Conservation (phyloP, 345 rosid genomes). For the Abelmoschus esculentus region DNA sequence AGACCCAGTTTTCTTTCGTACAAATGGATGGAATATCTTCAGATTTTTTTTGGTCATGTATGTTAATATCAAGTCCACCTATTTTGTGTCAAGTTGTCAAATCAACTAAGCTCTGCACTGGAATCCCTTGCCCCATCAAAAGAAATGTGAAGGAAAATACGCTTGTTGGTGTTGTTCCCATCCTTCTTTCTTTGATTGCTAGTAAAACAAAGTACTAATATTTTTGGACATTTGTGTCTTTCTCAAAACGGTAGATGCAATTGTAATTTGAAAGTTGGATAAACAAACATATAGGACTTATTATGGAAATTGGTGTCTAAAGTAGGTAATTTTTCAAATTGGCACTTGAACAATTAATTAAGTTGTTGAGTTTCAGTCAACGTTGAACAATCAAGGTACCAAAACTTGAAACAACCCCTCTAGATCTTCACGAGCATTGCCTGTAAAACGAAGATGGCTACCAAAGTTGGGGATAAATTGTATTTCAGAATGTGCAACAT, state of each 20-base stretch:
- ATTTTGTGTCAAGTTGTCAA: slow-evolving; percentile 7
- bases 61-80: slow-evolving; percentile 24
- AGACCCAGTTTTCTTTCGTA: slow-evolving; percentile 25
- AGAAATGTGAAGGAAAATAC: neutral
- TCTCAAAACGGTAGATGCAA: neutral
- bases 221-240: neutral
- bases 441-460: too few species aligned
- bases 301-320: neutral
- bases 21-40: slow-evolving; percentile 16
- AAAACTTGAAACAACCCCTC: too few species aligned
- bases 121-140: neutral
- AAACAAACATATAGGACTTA: neutral
- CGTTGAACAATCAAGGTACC: too few species aligned
- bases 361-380: too few species aligned
- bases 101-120: slow-evolving; percentile 5
- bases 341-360: too few species aligned
- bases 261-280: neutral
- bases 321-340: neutral
- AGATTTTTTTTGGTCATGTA: neutral
- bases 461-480: too few species aligned
- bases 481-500: too few species aligned
- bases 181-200: neutral
- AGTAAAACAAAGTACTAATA: neutral
- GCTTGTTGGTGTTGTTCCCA: neutral
- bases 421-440: too few species aligned